phyloP scores from a whole-genome alignment of 2,329 filamentous ascomycete species.

The Alternaria postmessia region DNA sequence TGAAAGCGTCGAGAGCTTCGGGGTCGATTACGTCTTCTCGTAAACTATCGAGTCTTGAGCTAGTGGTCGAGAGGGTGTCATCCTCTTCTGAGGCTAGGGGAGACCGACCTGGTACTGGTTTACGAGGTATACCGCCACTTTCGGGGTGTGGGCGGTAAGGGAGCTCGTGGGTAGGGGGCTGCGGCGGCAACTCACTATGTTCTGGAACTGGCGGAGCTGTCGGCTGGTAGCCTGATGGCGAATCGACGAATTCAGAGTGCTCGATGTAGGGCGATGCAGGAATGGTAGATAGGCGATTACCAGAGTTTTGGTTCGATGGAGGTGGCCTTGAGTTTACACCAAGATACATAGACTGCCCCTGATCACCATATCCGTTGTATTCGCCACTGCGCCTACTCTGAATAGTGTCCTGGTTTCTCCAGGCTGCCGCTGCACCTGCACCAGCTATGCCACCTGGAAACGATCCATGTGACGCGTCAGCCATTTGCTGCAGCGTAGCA shows the following conservation, averaged over 20 bases:
- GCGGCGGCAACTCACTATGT: constrained; percentile 40
- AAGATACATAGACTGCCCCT: constrained; percentile 31
- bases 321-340: constrained; percentile 61
- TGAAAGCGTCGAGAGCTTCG: constrained; percentile 54
- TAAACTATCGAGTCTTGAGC: constrained; percentile 56
- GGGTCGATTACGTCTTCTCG: constrained; percentile 56
- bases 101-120: constrained; percentile 54
- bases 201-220: constrained; percentile 48
- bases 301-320: constrained; percentile 61
- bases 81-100: constrained; percentile 47
- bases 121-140: constrained; percentile 45
- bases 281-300: constrained; percentile 55
- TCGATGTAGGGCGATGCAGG: constrained; percentile 56
- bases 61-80: constrained; percentile 48
- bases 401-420: constrained; percentile 46
- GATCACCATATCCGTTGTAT: constrained; percentile 31
- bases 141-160: constrained; percentile 37
- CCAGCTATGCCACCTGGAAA: constrained; percentile 46
- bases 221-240: constrained; percentile 42
- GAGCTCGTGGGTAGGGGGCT: constrained; percentile 33
- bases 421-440: constrained; percentile 52
- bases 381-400: constrained; percentile 46
- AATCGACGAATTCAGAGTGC: constrained; percentile 48
- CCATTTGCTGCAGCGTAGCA: constrained; percentile 81
- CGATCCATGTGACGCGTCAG: constrained; percentile 69